Conservation (phyloP, 768 basidiomycete genomes). For the Tricholoma furcatifolium region DNA sequence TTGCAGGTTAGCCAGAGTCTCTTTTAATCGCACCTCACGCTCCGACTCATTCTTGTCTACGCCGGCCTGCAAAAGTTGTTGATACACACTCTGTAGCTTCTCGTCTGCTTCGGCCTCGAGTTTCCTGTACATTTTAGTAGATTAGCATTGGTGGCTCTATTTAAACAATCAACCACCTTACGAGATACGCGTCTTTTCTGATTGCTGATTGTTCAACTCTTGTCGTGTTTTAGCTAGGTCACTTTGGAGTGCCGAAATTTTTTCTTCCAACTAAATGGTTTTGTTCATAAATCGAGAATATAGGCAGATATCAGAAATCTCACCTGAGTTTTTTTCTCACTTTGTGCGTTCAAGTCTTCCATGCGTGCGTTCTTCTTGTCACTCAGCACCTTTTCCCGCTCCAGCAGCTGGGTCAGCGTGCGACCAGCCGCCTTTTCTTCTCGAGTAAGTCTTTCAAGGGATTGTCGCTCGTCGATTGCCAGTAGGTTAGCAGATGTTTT, state of each 20-base stretch:
- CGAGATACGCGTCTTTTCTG: conserved; percentile 80
- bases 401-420: conserved; percentile 60
- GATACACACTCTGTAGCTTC: conserved; percentile 79
- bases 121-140: conserved; percentile 49
- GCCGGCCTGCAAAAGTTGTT: conserved; percentile 86
- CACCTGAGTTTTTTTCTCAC: conserved; percentile 59
- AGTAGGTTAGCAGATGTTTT: conserved; percentile 78
- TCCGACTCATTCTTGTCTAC: conserved; percentile 87
- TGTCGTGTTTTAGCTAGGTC: conserved; percentile 69
- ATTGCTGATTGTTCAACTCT: conserved; percentile 82
- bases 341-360: conserved; percentile 51
- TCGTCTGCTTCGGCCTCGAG: conserved; percentile 91
- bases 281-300: neutral
- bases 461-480: conserved; percentile 85
- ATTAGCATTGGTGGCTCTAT: neutral
- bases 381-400: conserved; percentile 65
- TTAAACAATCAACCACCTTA: conserved; percentile 32
- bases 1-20: conserved; percentile 80
- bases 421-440: conserved; percentile 78
- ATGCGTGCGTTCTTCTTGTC: conserved; percentile 54
- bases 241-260: conserved; percentile 49
- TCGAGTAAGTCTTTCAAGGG: conserved; percentile 74
- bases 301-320: conserved; percentile 8
- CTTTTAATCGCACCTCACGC: conserved; percentile 79
- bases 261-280: conserved; percentile 55